Base-by-base conservation (phyloP, 1,284 basidiomycete species). In the Boletus semigastroideus region DNA sequence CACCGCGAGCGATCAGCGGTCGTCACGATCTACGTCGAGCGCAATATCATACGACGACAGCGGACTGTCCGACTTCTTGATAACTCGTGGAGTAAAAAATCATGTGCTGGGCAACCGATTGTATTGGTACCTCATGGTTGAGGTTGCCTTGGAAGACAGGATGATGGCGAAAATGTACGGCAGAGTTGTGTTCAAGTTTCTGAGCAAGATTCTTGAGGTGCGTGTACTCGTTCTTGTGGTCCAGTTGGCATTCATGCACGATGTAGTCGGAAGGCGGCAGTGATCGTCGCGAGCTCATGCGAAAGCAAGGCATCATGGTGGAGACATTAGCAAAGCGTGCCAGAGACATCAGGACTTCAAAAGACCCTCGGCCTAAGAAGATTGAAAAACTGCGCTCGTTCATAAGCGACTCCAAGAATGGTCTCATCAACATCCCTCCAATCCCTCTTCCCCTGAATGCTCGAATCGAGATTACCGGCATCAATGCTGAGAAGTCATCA, bases 121-220 rank as follows among this genome's bases (percentile, higher is more conserved):
- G 54, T 90, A 97, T 67, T 99, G 97, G 97, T 99, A 99, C 63
- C 83, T 99, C 49, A 92, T 93, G 80, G 96, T 99, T 4, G 97
- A 99, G 70, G 87, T 89, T 42, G 66, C 68, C 2, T 72, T 85
- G 25, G 87, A 91, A 60, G 92, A 94, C 66, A 84, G 86, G 48
- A 74, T 85, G 25, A 84, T 90, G 65, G 92, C 92, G 3, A 92
- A 92, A 74, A 92, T 98, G 86, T 99, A 94, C 65, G 90, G 86
- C 2, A 82, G 87, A 46, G 92, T 99, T 2, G 90, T 92, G 11
- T 91, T 83, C 71, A 88, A 87, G 53, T 98, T 94, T 66, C 87
- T 93, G 80, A 84, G 83, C 59, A 87, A 88, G 68, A 83, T 97
- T 37, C 74, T 88, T 3, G 90, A 96, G 79, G 93, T 92, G 62